phyloP scores from a whole-genome alignment of 208 protist genomes.

The Acanthamoeba healyi region DNA sequence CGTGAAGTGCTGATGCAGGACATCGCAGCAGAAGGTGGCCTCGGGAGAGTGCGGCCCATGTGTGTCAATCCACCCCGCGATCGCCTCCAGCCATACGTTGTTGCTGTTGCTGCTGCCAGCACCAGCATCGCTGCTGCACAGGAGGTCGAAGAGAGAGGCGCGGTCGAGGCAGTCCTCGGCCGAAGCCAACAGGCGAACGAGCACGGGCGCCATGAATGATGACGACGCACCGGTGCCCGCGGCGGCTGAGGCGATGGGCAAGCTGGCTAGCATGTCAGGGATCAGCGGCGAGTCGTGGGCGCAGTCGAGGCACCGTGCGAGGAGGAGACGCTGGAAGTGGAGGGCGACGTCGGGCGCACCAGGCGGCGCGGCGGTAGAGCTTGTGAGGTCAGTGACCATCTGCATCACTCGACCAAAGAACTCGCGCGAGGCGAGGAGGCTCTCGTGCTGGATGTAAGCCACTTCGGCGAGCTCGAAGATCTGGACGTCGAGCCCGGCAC shows the following conservation, averaged over 20 bases:
- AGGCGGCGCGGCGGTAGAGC: neutral
- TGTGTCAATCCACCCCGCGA: neutral
- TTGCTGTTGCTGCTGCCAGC: neutral
- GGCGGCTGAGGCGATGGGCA: neutral
- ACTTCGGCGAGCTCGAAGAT: constrained; percentile 17
- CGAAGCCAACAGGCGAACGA: constrained; percentile 12
- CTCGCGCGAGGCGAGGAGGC: neutral
- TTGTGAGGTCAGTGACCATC: neutral
- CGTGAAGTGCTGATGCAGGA: constrained; percentile 4
- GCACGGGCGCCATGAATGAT: neutral
- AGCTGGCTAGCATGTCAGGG: constrained; percentile 3
- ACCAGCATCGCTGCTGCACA: neutral
- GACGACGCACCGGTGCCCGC: too few species aligned
- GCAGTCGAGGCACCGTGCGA: neutral
- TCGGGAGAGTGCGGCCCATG: neutral
- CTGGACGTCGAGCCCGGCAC: neutral
- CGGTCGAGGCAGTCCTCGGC: neutral
- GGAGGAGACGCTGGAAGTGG: constrained; percentile 9
- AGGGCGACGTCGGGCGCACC: neutral
- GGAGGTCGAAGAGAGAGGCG: constrained; percentile 25
- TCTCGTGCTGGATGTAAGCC: neutral
- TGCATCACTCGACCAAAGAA: neutral
- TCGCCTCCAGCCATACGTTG: constrained; percentile 1
- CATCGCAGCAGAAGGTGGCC: neutral
- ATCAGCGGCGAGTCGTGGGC: neutral